Conservation (phyloP, 192 early-diverging fungal genomes). For the Gamsiella multidivaricata region DNA sequence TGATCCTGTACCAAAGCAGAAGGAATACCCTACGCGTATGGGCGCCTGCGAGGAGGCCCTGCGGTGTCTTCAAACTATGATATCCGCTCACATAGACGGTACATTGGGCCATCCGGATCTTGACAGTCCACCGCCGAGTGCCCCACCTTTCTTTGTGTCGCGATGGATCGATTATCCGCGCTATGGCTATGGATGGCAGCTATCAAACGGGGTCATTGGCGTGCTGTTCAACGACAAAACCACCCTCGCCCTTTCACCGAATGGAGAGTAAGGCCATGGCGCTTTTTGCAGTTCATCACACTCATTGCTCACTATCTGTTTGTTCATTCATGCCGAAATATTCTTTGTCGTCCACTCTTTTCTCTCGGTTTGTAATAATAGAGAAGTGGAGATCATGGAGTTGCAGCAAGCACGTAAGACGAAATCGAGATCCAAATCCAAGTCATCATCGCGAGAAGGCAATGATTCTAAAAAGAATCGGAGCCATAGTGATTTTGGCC, state of each 20-base stretch:
- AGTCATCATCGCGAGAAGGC: too few relatives aligned
- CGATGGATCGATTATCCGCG: slow-evolving; percentile 92
- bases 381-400: too few relatives aligned
- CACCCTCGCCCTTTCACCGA: slow-evolving; percentile 71
- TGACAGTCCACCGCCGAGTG: neutral
- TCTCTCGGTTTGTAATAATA: too few relatives aligned
- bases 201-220: slow-evolving; percentile 87
- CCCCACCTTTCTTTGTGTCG: slow-evolving; percentile 74
- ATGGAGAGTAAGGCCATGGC: slow-evolving; percentile 63
- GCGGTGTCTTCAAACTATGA: slow-evolving; percentile 12
- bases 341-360: too few relatives aligned
- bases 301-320: too few relatives aligned
- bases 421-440: too few relatives aligned
- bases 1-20: too few relatives aligned
- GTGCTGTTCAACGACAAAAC: slow-evolving; percentile 92
- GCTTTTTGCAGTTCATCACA: too few relatives aligned
- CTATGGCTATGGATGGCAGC: slow-evolving; percentile 90
- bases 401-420: too few relatives aligned
- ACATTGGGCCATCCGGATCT: neutral
- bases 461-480: too few relatives aligned
- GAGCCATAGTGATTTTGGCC: too few relatives aligned
- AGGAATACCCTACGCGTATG: neutral
- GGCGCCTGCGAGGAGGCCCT: slow-evolving; percentile 18
- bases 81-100: slow-evolving; percentile 5
- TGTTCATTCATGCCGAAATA: too few relatives aligned